Percentiles rank a stretch among this genome's conserved stretches.
Conservation (phyloP, 306 rosid species). For the Casuarina glauca region DNA sequence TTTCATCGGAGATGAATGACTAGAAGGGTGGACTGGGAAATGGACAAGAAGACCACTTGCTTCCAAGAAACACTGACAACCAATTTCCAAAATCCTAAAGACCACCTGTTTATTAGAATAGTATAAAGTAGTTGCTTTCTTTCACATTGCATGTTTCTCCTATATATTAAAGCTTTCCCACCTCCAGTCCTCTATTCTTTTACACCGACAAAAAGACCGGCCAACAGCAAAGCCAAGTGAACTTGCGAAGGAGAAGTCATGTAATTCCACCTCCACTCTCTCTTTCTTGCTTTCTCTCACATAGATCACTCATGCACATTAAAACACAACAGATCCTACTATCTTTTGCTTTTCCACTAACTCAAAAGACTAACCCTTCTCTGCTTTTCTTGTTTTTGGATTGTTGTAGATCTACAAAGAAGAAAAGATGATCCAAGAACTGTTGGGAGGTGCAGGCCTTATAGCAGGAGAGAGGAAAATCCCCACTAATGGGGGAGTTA, state of each 20-base stretch:
- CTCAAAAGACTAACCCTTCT: slow-evolving; percentile 60
- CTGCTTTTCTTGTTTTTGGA: slow-evolving; percentile 70
- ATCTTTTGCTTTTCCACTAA: slow-evolving; percentile 68
- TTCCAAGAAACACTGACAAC: slow-evolving; percentile 27
- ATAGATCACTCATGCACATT: slow-evolving; percentile 22
- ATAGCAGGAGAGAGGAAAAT: slow-evolving; percentile 55
- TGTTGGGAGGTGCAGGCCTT: slow-evolving; percentile 65
- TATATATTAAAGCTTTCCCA: slow-evolving; percentile 34
- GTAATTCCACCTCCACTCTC: slow-evolving; percentile 33
- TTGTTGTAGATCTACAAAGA: slow-evolving; percentile 69
- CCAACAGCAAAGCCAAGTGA: slow-evolving; percentile 44
- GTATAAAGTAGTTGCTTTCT: slow-evolving; percentile 13
- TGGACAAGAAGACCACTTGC: slow-evolving; percentile 21
- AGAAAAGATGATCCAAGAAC: slow-evolving; percentile 87
- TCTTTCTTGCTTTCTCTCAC: slow-evolving; percentile 23
- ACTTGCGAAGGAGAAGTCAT: slow-evolving; percentile 44
- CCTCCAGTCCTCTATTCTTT: slow-evolving; percentile 41
- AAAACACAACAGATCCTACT: slow-evolving; percentile 48
- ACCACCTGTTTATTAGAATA: slow-evolving; percentile 22
- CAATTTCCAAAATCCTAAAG: slow-evolving; percentile 22
- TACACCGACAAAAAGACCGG: slow-evolving; percentile 35
- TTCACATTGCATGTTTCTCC: slow-evolving; percentile 22
- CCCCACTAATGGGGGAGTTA: slow-evolving; percentile 47
- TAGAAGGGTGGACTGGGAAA: slow-evolving; percentile 3
- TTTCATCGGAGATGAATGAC: background rate